Conservation (phyloP, 345 rosid genomes). For the Citrus hindsii region DNA sequence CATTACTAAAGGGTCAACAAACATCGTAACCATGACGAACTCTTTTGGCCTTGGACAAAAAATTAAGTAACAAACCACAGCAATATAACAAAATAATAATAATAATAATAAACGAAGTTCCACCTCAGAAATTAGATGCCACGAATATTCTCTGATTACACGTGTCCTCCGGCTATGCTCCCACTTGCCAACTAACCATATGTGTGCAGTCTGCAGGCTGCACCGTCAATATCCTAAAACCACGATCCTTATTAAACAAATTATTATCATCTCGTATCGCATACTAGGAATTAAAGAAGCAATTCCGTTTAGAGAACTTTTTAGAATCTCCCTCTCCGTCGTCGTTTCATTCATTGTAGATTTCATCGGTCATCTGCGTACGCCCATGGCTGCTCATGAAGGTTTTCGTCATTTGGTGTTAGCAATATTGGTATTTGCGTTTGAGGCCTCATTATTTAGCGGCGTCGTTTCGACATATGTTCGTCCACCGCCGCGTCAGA, state of each 20-base stretch:
- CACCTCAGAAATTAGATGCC: neutral
- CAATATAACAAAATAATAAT: neutral
- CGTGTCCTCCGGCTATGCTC: too few relatives aligned
- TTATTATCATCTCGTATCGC: neutral
- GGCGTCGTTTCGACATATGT: conserved; percentile 26
- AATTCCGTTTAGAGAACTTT: neutral
- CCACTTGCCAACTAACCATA: neutral
- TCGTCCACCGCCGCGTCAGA: conserved; percentile 42
- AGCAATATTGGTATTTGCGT: neutral
- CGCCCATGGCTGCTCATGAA: neutral
- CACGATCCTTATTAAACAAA: neutral
- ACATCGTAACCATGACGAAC: neutral
- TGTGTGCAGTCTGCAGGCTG: too few relatives aligned
- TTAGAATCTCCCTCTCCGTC: neutral
- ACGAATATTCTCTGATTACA: neutral
- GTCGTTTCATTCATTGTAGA: neutral
- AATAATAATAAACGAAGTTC: neutral
- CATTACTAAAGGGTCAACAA: neutral
- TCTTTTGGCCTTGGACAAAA: too few relatives aligned
- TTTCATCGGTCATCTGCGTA: neutral
- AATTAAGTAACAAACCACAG: neutral
- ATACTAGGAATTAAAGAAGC: neutral
- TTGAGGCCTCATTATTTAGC: neutral
- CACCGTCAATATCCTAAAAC: neutral
- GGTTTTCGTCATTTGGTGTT: neutral